Base-by-base conservation (phyloP, 2,329 filamentous ascomycete genomes). In the Venturia carpophila region DNA sequence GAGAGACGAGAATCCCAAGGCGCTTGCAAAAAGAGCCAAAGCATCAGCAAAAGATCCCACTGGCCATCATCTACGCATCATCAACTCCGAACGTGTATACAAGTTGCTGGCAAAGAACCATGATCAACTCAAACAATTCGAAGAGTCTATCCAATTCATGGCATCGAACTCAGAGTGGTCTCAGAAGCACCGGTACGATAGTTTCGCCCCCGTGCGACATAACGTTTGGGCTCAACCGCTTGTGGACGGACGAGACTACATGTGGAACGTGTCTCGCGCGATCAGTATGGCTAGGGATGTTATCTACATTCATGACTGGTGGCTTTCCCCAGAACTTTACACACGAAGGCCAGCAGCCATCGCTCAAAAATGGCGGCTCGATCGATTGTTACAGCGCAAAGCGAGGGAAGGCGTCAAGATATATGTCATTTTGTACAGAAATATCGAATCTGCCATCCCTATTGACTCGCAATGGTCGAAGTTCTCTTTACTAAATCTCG, bases 231-330 rank as follows among this genome's bases (percentile, higher is more conserved):
- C 92, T 1, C 92, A 97, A 72, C 97, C 93, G 92, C 84, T 99
- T 10, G 93, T 99, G 0, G 94, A 99, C 76, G 94, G 91, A 19
- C 86, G 94, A 69, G 94, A 99, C 74, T 95, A 97, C 79, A 97
- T 97, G 93, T 99, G 94, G 94, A 96, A 97, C 74, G 92, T 97
- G 9, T 97, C 93, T 13, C 86, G 93, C 68, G 94, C 94, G 15
- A 95, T 99, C 71, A 94, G 91, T 73, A 96, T 97, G 86, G 94
- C 94, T 10, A 91, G 91, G 71, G 94, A 97, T 78, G 93, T 97
- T 67, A 93, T 99, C 70, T 97, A 97, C 76, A 97, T 99, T 68
- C 94, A 99, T 74, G 94, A 97, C 75, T 99, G 94, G 94, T 99
- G 94, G 94, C 79, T 99, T 49, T 97, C 91, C 70, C 94, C 94